A percentile compares a stretch with the other conserved stretches of the same genome.
Evolutionary conservation across 1,284 basidiomycete genomes (phyloP).

Genomic region (Papiliotrema fonsecae): DNA sequence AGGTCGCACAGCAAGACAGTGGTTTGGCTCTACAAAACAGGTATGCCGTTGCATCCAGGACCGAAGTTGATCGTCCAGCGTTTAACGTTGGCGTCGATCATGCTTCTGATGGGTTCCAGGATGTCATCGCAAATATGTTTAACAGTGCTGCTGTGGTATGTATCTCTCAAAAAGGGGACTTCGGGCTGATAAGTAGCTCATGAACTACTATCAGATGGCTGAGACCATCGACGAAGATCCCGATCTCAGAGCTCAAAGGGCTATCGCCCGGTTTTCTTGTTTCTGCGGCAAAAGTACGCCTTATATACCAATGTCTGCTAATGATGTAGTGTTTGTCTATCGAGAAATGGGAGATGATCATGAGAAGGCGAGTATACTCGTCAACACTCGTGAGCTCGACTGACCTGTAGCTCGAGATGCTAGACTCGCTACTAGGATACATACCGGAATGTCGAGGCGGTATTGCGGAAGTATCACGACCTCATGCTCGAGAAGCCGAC

Average conservation of each 20-base stretch:
- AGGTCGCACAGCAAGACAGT: neutral
- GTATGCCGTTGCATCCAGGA: neutral
- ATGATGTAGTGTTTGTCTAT: neutral
- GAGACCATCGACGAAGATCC: neutral
- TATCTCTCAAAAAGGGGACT: neutral
- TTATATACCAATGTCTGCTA: neutral
- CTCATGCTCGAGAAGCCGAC: neutral
- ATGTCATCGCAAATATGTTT: neutral
- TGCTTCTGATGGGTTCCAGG: neutral
- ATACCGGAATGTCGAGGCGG: neutral
- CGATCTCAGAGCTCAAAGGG: neutral
- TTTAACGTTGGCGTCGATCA: neutral
- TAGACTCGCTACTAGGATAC: neutral
- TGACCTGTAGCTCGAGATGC: neutral
- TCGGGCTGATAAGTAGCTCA: neutral
- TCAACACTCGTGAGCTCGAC: too few species aligned
- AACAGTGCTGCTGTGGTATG: neutral
- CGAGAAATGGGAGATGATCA: neutral
- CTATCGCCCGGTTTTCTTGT: constrained; percentile 1
- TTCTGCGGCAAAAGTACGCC: neutral
- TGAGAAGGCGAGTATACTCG: too few species aligned
- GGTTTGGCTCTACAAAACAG: neutral
- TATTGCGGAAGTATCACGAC: neutral
- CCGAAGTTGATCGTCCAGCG: neutral
- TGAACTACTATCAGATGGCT: neutral